These are phyloP conservation scores for Nakazawaea wickerhamii DNA, from an alignment of 805 yeast genomes.

Conservation along the genomic window DNA sequence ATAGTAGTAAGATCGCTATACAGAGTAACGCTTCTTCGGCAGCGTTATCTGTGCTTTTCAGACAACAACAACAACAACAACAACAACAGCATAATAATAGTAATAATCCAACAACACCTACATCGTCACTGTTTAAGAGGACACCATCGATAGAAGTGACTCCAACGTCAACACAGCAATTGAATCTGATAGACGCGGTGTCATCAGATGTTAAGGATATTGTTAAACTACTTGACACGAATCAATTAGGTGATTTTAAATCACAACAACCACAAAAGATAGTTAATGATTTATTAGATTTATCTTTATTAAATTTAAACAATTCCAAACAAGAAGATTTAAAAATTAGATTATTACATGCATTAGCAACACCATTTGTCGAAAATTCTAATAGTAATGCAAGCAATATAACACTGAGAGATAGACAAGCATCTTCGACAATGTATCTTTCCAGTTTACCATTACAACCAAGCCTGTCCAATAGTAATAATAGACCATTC, in stretches of 20 bases:
- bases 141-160: not conserved
- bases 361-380: slow-evolving; percentile 63
- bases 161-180: slow-evolving; percentile 5
- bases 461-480: not conserved
- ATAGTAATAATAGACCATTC: slow-evolving; percentile 25
- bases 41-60: slow-evolving; percentile 31
- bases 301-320: slow-evolving; percentile 41
- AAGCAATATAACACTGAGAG: not conserved
- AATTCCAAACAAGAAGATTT: slow-evolving; percentile 35
- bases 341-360: slow-evolving; percentile 46
- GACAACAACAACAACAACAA: slow-evolving; percentile 6
- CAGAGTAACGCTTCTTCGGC: slow-evolving; percentile 36
- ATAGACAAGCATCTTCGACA: slow-evolving; percentile 16
- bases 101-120: not conserved
- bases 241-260: slow-evolving; percentile 24
- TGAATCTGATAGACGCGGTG: slow-evolving; percentile 11
- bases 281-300: slow-evolving; percentile 51
- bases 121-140: not conserved
- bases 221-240: slow-evolving; percentile 37
- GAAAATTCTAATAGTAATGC: slow-evolving; percentile 30
- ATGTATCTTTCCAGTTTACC: slow-evolving; percentile 25
- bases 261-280: slow-evolving; percentile 30
- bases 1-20: slow-evolving; percentile 20
- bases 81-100: not conserved
- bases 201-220: slow-evolving; percentile 41